phyloP scores from a whole-genome alignment of 345 rosid genomes.

The Brassica napus region DNA sequence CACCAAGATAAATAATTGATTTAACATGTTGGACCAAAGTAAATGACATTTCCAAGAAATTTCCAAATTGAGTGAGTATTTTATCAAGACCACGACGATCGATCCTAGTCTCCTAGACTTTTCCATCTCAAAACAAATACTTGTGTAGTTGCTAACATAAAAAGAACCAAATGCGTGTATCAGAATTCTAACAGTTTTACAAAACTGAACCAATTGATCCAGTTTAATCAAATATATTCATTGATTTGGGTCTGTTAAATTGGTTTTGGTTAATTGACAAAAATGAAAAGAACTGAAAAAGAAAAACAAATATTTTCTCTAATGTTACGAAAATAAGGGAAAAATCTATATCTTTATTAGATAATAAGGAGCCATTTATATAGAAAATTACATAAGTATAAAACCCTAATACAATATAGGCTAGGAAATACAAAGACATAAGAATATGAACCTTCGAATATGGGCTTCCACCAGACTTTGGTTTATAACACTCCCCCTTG shows the following conservation, averaged over 20 bases:
- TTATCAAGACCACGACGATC: not conserved
- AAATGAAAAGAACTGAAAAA: not conserved
- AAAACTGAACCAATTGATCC: not conserved
- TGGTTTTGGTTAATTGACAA: not conserved
- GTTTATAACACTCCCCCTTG: too few species aligned
- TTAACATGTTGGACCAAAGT: not conserved
- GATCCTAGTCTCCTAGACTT: not conserved
- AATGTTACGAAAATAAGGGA: too few species aligned
- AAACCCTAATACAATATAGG: too few species aligned
- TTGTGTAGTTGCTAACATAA: not conserved
- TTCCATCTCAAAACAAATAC: not conserved
- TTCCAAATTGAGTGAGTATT: constrained; percentile 1
- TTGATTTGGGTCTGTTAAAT: not conserved
- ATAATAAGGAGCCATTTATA: too few species aligned
- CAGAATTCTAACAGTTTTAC: not conserved
- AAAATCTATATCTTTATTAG: too few species aligned
- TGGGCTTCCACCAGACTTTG: too few species aligned
- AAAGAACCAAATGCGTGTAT: not conserved
- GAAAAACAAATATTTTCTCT: too few species aligned
- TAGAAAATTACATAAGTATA: too few species aligned
- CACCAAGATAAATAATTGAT: constrained; percentile 11
- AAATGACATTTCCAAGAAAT: constrained; percentile 17
- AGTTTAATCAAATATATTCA: not conserved
- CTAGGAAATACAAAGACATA: too few species aligned
- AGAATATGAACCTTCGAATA: too few species aligned